Evolutionary conservation across 2,329 filamentous ascomycete genomes (phyloP).

Genomic region (Aspergillus ochraceus): DNA sequence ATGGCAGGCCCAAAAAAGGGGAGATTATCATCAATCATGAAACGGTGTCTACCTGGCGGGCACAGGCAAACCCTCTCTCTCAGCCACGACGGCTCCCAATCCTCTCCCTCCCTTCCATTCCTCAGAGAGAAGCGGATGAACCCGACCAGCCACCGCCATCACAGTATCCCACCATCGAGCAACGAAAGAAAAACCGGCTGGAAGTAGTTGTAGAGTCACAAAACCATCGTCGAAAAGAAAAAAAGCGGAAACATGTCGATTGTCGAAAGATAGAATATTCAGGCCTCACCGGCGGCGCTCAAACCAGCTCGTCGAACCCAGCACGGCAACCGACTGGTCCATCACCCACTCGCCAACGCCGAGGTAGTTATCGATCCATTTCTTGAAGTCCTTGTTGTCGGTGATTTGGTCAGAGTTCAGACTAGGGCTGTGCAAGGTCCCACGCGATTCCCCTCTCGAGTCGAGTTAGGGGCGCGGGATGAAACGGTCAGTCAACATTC

Average conservation of each 20-base stretch:
- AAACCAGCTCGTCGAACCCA: conserved; percentile 85
- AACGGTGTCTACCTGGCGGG: not conserved
- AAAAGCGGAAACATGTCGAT: not conserved
- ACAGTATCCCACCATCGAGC: not conserved
- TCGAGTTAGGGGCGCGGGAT: conserved; percentile 24
- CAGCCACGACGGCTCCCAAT: not conserved
- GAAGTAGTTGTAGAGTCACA: not conserved
- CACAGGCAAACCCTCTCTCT: not conserved
- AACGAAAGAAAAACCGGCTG: not conserved
- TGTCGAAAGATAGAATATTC: not conserved
- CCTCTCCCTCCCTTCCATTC: not conserved
- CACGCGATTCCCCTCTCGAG: conserved; percentile 24
- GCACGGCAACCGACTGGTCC: conserved; percentile 92
- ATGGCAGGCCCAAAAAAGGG: conserved; percentile 5
- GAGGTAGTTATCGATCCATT: conserved; percentile 91
- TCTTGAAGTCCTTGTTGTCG: conserved; percentile 78
- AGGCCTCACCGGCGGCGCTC: conserved; percentile 73
- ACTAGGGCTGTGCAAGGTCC: conserved; percentile 57
- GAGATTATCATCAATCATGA: conserved; percentile 18
- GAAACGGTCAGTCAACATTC: conserved; percentile 26
- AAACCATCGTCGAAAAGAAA: not conserved
- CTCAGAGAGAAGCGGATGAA: not conserved
- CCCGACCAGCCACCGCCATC: not conserved
- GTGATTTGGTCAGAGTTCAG: conserved; percentile 82
- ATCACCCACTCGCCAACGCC: conserved; percentile 96